Conservation (phyloP, 1,139 yeast genomes). For the Komagataea norvegica region DNA sequence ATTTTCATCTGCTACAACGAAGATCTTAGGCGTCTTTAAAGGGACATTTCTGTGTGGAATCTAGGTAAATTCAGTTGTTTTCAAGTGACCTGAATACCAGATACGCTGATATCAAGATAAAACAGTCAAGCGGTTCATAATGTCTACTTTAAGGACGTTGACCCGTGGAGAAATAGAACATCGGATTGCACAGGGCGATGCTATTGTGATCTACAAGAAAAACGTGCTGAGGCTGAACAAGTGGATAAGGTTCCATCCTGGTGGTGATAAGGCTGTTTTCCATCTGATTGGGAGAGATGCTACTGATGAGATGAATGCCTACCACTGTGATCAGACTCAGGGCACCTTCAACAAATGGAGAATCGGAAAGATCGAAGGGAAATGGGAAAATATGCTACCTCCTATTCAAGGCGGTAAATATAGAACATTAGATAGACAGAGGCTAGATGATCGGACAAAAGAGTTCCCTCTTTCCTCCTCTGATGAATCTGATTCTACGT, state of each 20-base stretch:
- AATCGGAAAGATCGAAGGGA: conserved; percentile 56
- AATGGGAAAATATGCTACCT: conserved; percentile 74
- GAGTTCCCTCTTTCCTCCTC: neutral
- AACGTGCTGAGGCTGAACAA: conserved; percentile 58
- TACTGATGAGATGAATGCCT: conserved; percentile 83
- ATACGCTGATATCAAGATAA: no score
- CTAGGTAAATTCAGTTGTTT: no score
- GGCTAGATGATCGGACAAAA: conserved; percentile 8
- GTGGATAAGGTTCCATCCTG: conserved; percentile 79
- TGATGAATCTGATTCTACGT: conserved; percentile 4
- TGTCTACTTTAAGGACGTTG: conserved; percentile 23
- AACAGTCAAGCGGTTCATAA: conserved; percentile 1
- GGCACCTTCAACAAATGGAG: conserved; percentile 47
- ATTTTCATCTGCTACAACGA: no score
- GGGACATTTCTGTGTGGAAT: no score
- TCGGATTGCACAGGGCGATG: conserved; percentile 61
- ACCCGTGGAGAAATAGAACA: conserved; percentile 39
- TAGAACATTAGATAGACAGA: conserved; percentile 26
- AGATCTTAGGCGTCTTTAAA: no score
- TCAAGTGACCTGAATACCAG: no score
- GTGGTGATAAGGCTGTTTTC: conserved; percentile 79
- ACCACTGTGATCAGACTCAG: conserved; percentile 61
- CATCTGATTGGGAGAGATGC: conserved; percentile 91
- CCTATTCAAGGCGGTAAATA: conserved; percentile 84
- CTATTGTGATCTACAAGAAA: conserved; percentile 61